These are phyloP conservation scores for Sporothrix euskadiensis DNA, from an alignment of 2,329 filamentous ascomycete genomes.

Conservation along the genomic window DNA sequence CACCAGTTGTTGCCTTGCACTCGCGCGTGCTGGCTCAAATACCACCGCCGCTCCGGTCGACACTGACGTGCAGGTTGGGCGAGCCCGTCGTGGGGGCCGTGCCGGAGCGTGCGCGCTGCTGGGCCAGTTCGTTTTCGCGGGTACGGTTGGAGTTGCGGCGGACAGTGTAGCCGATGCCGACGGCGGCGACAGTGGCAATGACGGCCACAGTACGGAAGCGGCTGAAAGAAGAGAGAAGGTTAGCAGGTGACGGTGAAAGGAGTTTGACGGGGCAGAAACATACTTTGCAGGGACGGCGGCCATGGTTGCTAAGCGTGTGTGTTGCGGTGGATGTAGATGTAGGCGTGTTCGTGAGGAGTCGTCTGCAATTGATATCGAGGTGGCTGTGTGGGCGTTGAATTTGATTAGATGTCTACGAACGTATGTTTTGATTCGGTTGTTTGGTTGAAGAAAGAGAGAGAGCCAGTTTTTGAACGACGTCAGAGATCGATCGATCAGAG, in stretches of 20 bases:
- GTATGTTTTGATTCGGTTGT: background rate
- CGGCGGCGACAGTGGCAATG: constrained; percentile 38
- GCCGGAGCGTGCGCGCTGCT: constrained; percentile 40
- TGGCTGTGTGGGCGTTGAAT: background rate
- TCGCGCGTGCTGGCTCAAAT: constrained; percentile 36
- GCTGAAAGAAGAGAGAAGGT: constrained; percentile 32
- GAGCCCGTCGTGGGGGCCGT: background rate
- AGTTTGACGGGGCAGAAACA: background rate
- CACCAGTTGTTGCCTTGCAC: background rate
- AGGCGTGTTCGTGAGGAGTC: background rate
- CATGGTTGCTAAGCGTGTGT: constrained; percentile 10
- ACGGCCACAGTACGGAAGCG: constrained; percentile 44
- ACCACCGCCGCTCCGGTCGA: constrained; percentile 54
- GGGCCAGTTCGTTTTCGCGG: constrained; percentile 47
- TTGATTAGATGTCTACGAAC: too few relatives aligned
- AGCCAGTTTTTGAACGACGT: background rate
- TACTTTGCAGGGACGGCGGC: background rate
- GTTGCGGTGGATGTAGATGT: background rate
- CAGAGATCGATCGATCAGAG: constrained; percentile 11
- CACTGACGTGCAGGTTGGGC: constrained; percentile 50
- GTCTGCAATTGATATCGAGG: background rate
- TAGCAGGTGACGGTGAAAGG: background rate
- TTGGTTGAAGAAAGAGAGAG: background rate
- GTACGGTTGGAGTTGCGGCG: constrained; percentile 44
- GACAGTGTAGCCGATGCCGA: constrained; percentile 37